Conservation (phyloP, 1,284 basidiomycete species). For the Cutaneotrichosporon sp. region DNA sequence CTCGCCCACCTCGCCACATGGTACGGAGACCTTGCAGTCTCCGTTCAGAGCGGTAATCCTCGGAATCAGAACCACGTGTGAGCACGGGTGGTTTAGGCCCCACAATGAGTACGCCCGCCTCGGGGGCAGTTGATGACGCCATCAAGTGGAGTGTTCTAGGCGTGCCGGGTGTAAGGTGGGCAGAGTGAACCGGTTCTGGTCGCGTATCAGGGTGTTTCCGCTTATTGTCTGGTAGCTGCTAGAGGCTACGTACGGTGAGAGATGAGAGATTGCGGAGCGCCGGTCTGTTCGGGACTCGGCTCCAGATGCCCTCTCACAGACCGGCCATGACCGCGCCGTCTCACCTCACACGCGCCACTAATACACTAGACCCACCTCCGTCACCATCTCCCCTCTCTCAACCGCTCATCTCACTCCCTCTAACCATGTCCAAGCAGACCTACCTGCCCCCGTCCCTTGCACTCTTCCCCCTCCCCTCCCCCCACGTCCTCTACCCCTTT, state of each 20-base stretch:
- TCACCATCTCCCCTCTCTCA: background rate
- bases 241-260: too few species aligned
- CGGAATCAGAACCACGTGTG: background rate
- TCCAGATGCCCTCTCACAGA: background rate
- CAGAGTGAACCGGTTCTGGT: conserved; percentile 4
- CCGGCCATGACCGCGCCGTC: background rate
- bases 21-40: background rate
- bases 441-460: conserved; percentile 46
- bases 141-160: conserved; percentile 1
- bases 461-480: conserved; percentile 42
- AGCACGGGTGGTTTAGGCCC: background rate
- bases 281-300: background rate
- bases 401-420: background rate
- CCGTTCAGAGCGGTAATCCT: background rate
- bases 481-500: conserved; percentile 45
- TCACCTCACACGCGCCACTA: background rate
- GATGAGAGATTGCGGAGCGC: too few species aligned
- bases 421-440: conserved; percentile 21
- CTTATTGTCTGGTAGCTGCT: too few species aligned
- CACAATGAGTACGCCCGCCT: background rate
- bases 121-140: too few species aligned
- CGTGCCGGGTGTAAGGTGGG: conserved; percentile 3
- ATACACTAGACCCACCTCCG: background rate
- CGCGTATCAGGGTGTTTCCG: background rate
- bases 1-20: background rate